Evolutionary conservation across 2,329 filamentous ascomycete genomes (phyloP), one percentile per base, ranked within the genome.

Genomic region (Sarocladiaceae sp.): DNA sequence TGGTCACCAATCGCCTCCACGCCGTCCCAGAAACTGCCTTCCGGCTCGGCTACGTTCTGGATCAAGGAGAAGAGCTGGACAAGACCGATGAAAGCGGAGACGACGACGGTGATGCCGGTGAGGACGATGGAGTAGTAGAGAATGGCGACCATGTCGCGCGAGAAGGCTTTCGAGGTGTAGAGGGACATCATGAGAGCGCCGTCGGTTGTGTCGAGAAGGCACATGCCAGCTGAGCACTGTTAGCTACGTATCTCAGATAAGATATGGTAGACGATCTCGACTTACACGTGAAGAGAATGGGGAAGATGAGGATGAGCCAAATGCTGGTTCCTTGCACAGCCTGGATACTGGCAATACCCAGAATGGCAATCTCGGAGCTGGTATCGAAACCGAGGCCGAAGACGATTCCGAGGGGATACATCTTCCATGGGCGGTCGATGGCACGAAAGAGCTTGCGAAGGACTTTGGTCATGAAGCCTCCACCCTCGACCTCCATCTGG

Each of bases 311-410:
- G 48, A 97, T 97, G 12, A 96, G 69, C 93, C 93, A 98, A 48
- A 97, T 83, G 24, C 82, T 88, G 0, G 89, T 96, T 2, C 91
- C 91, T 48, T 85, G 75, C 0, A 88, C 82, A 0, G 85, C 90
- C 56, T 96, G 85, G 2, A 98, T 81, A 23, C 85, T 89, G 0
- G 88, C 85, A 50, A 97, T 95, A 0, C 91, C 93, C 1, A 98
- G 66, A 6, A 98, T 74, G 0, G 93, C 91, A 56, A 97, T 87
- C 62, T 98, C 91, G 6, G 88, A 95, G 32, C 86, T 94, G 0
- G 93, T 97, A 60, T 97, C 93, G 60, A 98, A 97, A 0, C 91
- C 93, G 0, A 97, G 72, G 0, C 91, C 93, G 56, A 91, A 97
- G 4, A 97, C 68, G 0, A 97, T 74, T 0, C 91, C 91, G 0